Evolutionary conservation across 805 yeast genomes (phyloP), one percentile per base, ranked within the genome.

Genomic region (Clavispora carvajalis): DNA sequence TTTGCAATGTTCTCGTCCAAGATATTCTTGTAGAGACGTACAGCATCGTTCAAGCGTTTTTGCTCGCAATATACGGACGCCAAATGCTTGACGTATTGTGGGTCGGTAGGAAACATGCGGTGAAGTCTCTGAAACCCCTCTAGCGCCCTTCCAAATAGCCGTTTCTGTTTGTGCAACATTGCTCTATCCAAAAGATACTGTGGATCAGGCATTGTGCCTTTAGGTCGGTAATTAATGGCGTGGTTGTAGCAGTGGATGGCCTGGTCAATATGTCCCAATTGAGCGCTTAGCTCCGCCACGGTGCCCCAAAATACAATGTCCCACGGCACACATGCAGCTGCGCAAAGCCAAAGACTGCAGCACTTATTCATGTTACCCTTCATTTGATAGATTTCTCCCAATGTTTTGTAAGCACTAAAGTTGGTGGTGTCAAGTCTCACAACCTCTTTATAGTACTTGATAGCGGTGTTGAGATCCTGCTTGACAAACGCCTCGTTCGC

Each of bases 401-500:
- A 63, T 0, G 95, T 85, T 53, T 85, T 82, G 67, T 90, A 90
- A 0, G 96, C 96, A 34, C 85, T 79, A 58, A 78, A 82, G 57
- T 85, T 84, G 48, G 77, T 76, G 11, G 86, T 82, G 55, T 89
- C 96, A 39, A 80, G 70, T 51, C 81, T 79, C 44, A 91, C 80
- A 10, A 88, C 95, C 45, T 78, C 86, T 49, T 70, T 65, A 60
- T 74, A 90, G 37, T 73, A 56, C 37, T 74, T 63, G 49, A 77
- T 73, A 0, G 95, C 91, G 1, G 64, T 69, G 22, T 72, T 76
- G 15, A 76, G 70, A 51, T 84, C 82, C 36, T 73, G 73, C 22
- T 74, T 57, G 1, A 85, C 95, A 67, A 82, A 89, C 0, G 88
- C 85, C 50, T 82, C 89, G 53, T 87, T 85, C 1, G 95, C 96